Evolutionary conservation across 106 monocot species (phyloP).

Genomic region (Ottelia alismoides): DNA sequence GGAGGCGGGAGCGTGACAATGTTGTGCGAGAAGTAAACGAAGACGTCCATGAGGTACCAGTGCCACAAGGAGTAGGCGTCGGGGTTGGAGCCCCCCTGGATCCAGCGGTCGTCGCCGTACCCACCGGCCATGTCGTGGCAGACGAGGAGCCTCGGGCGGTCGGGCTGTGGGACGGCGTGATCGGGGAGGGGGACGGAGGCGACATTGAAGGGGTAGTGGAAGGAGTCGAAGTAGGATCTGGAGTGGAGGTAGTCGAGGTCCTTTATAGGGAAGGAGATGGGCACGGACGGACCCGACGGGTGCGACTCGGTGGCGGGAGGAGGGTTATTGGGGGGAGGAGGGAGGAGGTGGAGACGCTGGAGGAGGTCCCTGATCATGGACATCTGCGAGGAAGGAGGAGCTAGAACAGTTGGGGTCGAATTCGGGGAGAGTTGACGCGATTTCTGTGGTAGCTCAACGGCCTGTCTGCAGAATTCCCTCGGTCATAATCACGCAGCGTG

Average conservation of each 20-base stretch:
- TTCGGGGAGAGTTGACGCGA: too few relatives aligned
- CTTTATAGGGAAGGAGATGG: slow-evolving; percentile 79
- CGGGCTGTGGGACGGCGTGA: slow-evolving; percentile 9
- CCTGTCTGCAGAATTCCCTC: too few relatives aligned
- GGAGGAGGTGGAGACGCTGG: too few relatives aligned
- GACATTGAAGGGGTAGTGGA: slow-evolving; percentile 78
- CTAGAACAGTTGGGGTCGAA: too few relatives aligned
- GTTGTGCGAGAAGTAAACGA: slow-evolving; percentile 91
- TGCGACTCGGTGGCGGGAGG: too few relatives aligned
- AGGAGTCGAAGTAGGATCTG: slow-evolving; percentile 46
- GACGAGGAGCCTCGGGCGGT: slow-evolving; percentile 66
- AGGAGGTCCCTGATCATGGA: too few relatives aligned
- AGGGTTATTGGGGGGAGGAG: too few relatives aligned
- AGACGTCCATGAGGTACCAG: slow-evolving; percentile 87
- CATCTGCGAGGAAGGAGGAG: too few relatives aligned
- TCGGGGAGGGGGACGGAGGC: slow-evolving; percentile 52
- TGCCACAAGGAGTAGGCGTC: slow-evolving; percentile 88
- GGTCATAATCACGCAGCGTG: too few relatives aligned
- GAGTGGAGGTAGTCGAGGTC: slow-evolving; percentile 38
- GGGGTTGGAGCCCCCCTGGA: slow-evolving; percentile 66
- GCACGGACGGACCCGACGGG: too few relatives aligned
- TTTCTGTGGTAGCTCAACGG: too few relatives aligned
- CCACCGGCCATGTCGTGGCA: slow-evolving; percentile 94
- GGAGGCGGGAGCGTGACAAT: slow-evolving; percentile 80
- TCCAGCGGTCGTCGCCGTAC: slow-evolving; percentile 68